These are phyloP conservation scores for Claviceps humidiphila DNA, from an alignment of 2,329 filamentous ascomycete species.

Conservation along the genomic window DNA sequence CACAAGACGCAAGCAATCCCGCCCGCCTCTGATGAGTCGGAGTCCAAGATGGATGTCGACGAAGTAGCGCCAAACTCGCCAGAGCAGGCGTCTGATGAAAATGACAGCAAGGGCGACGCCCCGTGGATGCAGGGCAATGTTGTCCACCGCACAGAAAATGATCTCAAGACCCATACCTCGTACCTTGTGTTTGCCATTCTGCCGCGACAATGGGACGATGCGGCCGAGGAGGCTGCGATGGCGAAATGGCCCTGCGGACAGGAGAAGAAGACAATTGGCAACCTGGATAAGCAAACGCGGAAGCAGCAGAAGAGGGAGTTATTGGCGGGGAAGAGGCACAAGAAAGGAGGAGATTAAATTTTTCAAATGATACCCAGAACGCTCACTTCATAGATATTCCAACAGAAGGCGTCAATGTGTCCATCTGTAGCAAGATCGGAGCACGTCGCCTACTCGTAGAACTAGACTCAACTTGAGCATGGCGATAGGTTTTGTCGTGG, in stretches of 20 bases:
- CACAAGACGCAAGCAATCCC: constrained; percentile 29
- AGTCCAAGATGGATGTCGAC: constrained; percentile 29
- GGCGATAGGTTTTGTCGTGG: background rate
- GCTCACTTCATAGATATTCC: background rate
- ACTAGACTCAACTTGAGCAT: background rate
- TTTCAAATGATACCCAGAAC: constrained; percentile 8
- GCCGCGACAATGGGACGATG: constrained; percentile 72
- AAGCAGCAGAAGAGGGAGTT: constrained; percentile 44
- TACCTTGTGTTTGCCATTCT: constrained; percentile 89
- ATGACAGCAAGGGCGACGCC: constrained; percentile 26
- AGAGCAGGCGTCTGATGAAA: constrained; percentile 6
- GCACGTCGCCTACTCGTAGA: background rate
- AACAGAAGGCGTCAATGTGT: background rate
- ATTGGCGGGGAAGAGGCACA: constrained; percentile 32
- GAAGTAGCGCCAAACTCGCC: constrained; percentile 10
- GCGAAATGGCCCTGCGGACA: constrained; percentile 49
- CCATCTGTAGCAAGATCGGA: background rate
- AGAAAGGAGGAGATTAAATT: constrained; percentile 15
- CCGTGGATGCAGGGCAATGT: constrained; percentile 65
- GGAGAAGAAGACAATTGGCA: constrained; percentile 39
- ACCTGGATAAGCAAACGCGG: constrained; percentile 37
- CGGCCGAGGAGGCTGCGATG: constrained; percentile 59
- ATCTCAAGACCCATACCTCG: constrained; percentile 93
- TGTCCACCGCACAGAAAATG: constrained; percentile 68
- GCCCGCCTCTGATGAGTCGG: constrained; percentile 15